Conservation (phyloP, 163 green algal species). For the Scenedesmus sp. region DNA sequence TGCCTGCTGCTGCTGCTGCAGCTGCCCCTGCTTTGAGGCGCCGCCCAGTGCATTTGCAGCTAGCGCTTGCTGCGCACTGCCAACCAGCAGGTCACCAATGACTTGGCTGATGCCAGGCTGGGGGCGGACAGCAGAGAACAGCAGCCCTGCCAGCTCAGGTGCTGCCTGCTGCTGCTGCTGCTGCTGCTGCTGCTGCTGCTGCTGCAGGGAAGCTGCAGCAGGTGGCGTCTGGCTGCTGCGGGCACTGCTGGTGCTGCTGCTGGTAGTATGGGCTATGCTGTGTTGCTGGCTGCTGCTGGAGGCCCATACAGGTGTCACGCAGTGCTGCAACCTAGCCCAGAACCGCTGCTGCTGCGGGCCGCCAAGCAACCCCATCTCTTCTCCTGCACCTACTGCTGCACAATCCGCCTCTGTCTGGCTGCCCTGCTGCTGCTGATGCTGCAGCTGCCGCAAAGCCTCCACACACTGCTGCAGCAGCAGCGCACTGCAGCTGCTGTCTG, state of each 20-base stretch:
- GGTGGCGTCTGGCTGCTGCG: not conserved
- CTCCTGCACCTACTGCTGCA: not conserved
- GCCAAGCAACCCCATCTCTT: not conserved
- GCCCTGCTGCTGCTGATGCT: not conserved
- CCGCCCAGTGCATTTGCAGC: not conserved
- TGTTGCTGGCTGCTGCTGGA: not conserved
- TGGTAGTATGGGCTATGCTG: not conserved
- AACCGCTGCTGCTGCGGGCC: not conserved
- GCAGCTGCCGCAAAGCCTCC: not conserved
- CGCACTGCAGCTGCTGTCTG: not conserved
- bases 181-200: not conserved
- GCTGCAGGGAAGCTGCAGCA: not conserved
- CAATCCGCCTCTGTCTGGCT: not conserved
- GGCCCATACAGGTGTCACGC: not conserved
- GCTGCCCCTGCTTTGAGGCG: not conserved
- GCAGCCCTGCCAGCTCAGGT: not conserved
- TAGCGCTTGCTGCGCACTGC: not conserved
- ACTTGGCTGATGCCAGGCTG: constrained; percentile 12
- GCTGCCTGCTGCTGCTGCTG: too few relatives aligned
- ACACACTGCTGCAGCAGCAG: not conserved
- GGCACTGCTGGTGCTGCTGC: not conserved
- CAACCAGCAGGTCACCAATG: not conserved
- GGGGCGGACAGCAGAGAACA: not conserved
- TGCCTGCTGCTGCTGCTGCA: not conserved
- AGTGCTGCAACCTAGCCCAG: not conserved